phyloP scores from a whole-genome alignment of 2,329 filamentous ascomycete species.

The Albifimbria verrucaria region DNA sequence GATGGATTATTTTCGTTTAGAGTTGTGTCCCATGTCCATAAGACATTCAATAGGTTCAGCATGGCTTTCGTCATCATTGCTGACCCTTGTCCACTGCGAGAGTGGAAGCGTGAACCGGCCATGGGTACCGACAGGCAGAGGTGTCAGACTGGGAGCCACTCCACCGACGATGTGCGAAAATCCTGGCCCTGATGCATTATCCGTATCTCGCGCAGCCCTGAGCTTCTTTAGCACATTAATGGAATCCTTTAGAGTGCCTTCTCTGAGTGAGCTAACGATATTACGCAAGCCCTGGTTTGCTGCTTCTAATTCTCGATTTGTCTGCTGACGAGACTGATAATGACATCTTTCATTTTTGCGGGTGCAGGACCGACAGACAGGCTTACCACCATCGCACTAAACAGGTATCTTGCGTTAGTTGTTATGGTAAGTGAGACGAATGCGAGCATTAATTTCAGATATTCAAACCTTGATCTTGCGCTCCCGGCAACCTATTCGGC shows the following conservation, averaged over 20 bases:
- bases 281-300: background rate
- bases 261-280: background rate
- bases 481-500: background rate
- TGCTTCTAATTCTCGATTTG: background rate
- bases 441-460: background rate
- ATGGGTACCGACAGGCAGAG: background rate
- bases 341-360: background rate
- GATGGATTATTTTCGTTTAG: background rate
- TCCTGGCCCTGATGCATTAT: background rate
- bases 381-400: background rate
- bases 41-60: background rate
- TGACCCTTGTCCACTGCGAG: background rate
- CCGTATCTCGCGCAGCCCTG: background rate
- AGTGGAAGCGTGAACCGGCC: background rate
- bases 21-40: background rate
- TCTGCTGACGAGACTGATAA: background rate
- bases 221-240: background rate
- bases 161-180: background rate
- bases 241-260: background rate
- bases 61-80: background rate
- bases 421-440: background rate
- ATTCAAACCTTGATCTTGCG: background rate
- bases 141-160: background rate
- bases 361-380: background rate
- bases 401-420: background rate